Evolutionary conservation across 345 rosid genomes (phyloP).

Genomic region (Alliaria petiolata): DNA sequence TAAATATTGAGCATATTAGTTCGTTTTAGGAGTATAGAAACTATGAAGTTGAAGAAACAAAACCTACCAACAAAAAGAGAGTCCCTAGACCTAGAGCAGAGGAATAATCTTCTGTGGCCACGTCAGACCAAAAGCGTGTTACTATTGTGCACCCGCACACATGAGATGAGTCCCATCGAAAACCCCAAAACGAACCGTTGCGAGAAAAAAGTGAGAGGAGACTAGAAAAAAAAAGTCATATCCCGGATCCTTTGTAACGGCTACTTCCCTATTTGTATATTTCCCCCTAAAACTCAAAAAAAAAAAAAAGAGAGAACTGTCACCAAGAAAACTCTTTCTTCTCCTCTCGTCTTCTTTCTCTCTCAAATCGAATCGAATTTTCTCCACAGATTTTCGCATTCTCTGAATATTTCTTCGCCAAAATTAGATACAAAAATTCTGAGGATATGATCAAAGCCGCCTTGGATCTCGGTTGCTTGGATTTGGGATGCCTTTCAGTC

Average conservation of each 20-base stretch:
- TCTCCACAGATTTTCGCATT: background rate
- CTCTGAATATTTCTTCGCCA: constrained; percentile 1
- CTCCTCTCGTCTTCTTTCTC: background rate
- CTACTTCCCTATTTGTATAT: constrained; percentile 27
- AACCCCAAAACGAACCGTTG: constrained; percentile 26
- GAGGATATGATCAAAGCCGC: constrained; percentile 27
- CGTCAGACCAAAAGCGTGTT: background rate
- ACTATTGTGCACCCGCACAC: background rate
- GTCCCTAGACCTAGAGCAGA: background rate
- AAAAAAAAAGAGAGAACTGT: background rate
- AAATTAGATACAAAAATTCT: background rate
- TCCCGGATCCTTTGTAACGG: constrained; percentile 14
- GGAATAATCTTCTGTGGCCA: background rate
- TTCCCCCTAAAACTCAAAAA: background rate
- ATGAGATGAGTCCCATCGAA: background rate
- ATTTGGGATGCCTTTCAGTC: constrained; percentile 50
- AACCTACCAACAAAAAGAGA: too few relatives aligned
- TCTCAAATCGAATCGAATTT: background rate
- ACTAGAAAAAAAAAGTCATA: background rate
- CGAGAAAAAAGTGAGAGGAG: background rate
- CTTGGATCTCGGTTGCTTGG: constrained; percentile 77
- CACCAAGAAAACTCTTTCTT: background rate
- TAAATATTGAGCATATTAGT: too few relatives aligned
- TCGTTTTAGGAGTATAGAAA: too few relatives aligned
- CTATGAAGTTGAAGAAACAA: too few relatives aligned